Evolutionary conservation across 495 filamentous ascomycete genomes (phyloP).

Genomic region (Neurospora cerealis): DNA sequence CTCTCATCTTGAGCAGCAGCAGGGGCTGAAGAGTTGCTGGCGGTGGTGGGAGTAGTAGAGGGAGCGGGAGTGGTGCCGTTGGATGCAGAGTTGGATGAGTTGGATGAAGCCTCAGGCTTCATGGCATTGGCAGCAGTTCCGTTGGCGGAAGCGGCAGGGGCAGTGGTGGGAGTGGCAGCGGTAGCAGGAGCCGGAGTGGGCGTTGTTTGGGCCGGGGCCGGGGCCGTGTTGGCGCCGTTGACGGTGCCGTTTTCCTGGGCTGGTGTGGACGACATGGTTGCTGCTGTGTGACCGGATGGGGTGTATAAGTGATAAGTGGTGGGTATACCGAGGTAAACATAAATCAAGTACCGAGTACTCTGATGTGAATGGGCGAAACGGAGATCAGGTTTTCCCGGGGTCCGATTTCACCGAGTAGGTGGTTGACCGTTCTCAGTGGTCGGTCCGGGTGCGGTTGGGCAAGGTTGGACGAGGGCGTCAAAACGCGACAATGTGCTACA

Average conservation of each 20-base stretch:
- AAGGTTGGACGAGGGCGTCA: background rate
- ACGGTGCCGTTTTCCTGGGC: slow-evolving; percentile 1
- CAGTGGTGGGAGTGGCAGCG: background rate
- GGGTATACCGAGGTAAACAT: background rate
- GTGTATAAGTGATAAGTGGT: background rate
- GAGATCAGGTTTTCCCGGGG: background rate
- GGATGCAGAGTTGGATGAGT: slow-evolving; percentile 22
- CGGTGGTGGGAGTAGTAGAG: slow-evolving; percentile 27
- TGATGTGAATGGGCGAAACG: background rate
- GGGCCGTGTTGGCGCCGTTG: slow-evolving; percentile 2
- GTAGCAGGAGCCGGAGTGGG: background rate
- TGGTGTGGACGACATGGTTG: slow-evolving; percentile 11
- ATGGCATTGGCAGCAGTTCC: background rate
- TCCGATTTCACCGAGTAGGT: background rate
- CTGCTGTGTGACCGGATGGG: background rate
- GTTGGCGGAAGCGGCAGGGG: background rate
- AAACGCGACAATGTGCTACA: background rate
- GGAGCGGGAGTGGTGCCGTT: slow-evolving; percentile 37
- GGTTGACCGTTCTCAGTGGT: background rate
- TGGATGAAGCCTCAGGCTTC: slow-evolving; percentile 6
- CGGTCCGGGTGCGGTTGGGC: background rate
- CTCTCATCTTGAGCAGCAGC: slow-evolving; percentile 44
- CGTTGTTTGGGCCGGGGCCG: background rate
- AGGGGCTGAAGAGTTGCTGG: slow-evolving; percentile 22
- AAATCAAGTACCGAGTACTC: background rate